These are phyloP conservation scores for Talaromyces trachyspermus DNA, from an alignment of 495 filamentous ascomycete genomes.

Conservation along the genomic window DNA sequence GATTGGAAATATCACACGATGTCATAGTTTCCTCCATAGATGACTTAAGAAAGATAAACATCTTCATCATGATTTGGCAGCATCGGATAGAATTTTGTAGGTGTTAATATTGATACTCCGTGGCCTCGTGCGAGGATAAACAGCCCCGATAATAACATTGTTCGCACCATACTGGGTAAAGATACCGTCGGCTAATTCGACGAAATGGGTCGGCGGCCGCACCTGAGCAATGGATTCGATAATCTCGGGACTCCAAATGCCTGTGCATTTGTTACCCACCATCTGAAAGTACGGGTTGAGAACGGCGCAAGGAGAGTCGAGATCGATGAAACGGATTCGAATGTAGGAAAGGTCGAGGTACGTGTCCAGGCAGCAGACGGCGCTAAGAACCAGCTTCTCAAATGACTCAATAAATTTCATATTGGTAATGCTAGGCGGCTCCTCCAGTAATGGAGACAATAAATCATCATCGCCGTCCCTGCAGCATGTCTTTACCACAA, in stretches of 20 bases:
- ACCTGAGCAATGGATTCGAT: constrained; percentile 44
- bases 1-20: neutral
- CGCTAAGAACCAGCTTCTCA: constrained; percentile 53
- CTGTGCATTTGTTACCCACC: constrained; percentile 47
- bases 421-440: constrained; percentile 59
- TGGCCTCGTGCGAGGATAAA: constrained; percentile 25
- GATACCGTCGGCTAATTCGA: constrained; percentile 51
- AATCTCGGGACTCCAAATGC: constrained; percentile 63
- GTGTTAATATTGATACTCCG: constrained; percentile 23
- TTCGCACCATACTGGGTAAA: constrained; percentile 25
- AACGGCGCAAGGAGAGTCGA: constrained; percentile 46
- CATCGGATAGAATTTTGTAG: constrained; percentile 31
- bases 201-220: constrained; percentile 47
- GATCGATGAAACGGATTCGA: constrained; percentile 64
- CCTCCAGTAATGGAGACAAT: constrained; percentile 24
- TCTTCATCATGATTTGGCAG: constrained; percentile 17
- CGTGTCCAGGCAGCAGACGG: constrained; percentile 47
- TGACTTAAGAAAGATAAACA: neutral
- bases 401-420: constrained; percentile 61
- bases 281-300: constrained; percentile 64
- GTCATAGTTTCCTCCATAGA: neutral
- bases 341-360: constrained; percentile 49
- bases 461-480: constrained; percentile 34
- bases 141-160: constrained; percentile 21
- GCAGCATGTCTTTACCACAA: constrained; percentile 65